These are phyloP conservation scores for Alternaria triticina DNA, from an alignment of 2,329 filamentous ascomycete genomes.

Conservation along the genomic window DNA sequence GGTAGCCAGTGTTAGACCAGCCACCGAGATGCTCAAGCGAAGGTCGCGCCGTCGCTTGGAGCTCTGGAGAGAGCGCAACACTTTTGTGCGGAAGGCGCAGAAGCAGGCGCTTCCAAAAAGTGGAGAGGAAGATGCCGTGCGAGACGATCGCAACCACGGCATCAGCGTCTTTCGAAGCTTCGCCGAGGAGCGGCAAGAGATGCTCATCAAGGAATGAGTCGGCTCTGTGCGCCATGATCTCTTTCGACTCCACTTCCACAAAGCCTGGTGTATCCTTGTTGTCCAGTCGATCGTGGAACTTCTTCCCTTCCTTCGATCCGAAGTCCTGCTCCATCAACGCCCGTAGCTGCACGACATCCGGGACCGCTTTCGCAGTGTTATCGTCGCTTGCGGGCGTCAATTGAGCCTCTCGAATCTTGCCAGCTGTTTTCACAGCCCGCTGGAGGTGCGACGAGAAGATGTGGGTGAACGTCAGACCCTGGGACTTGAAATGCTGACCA, in stretches of 20 bases:
- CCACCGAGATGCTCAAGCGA: slow-evolving; percentile 62
- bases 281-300: slow-evolving; percentile 53
- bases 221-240: slow-evolving; percentile 69
- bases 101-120: slow-evolving; percentile 69
- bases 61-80: slow-evolving; percentile 53
- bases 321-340: slow-evolving; percentile 75
- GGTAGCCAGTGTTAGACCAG: slow-evolving; percentile 72
- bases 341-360: slow-evolving; percentile 32
- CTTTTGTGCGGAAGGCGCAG: slow-evolving; percentile 58
- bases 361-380: slow-evolving; percentile 11
- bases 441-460: slow-evolving; percentile 81
- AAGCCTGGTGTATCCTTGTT: slow-evolving; percentile 54
- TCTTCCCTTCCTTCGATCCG: slow-evolving; percentile 71
- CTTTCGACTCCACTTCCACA: slow-evolving; percentile 69
- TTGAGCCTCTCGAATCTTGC: slow-evolving; percentile 67
- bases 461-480: slow-evolving; percentile 69
- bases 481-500: slow-evolving; percentile 69
- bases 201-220: slow-evolving; percentile 70
- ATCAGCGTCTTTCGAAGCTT: slow-evolving; percentile 32
- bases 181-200: slow-evolving; percentile 63
- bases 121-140: slow-evolving; percentile 80
- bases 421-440: slow-evolving; percentile 74
- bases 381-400: background rate
- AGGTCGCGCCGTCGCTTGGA: slow-evolving; percentile 48
- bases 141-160: slow-evolving; percentile 72